A percentile compares a stretch with the other conserved stretches of the same genome.
These are phyloP conservation scores for Backusella mclennaniae DNA, from an alignment of 192 early-diverging fungal species.

Conservation along the genomic window DNA sequence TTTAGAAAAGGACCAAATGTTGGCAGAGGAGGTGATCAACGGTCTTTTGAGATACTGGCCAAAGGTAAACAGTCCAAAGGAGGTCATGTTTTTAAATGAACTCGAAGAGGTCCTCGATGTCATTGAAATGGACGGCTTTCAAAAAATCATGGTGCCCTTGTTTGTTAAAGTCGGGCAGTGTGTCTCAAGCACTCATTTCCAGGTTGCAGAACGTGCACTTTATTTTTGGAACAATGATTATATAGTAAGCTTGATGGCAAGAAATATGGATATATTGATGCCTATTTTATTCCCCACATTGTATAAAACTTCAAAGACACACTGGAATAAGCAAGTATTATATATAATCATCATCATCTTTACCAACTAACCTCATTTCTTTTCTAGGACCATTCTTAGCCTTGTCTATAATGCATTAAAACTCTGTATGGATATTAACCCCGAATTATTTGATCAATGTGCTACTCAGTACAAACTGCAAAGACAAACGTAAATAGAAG, in stretches of 20 bases:
- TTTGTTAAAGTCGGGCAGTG: constrained; percentile 93
- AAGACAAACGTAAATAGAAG: constrained; percentile 76
- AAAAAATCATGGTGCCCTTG: constrained; percentile 83
- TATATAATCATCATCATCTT: background rate
- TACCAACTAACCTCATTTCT: background rate
- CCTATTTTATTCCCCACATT: constrained; percentile 95
- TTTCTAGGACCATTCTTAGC: constrained; percentile 84
- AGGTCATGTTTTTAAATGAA: constrained; percentile 99
- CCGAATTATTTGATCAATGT: constrained; percentile 95
- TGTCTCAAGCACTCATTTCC: constrained; percentile 96
- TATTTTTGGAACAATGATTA: constrained; percentile 99
- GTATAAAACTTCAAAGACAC: constrained; percentile 91
- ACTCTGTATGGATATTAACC: constrained; percentile 95
- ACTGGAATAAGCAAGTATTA: constrained; percentile 86
- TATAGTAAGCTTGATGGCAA: constrained; percentile 92
- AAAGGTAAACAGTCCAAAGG: constrained; percentile 98
- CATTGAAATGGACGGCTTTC: constrained; percentile 90
- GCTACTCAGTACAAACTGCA: constrained; percentile 89
- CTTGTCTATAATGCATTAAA: constrained; percentile 98
- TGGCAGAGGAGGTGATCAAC: constrained; percentile 89
- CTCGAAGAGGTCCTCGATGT: constrained; percentile 96
- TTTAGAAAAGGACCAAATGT: constrained; percentile 89
- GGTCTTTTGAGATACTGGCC: constrained; percentile 95
- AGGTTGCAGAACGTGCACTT: constrained; percentile 96
- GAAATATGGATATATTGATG: constrained; percentile 87